Conservation (phyloP, 257 asterid species). For the Capsicum baccatum region DNA sequence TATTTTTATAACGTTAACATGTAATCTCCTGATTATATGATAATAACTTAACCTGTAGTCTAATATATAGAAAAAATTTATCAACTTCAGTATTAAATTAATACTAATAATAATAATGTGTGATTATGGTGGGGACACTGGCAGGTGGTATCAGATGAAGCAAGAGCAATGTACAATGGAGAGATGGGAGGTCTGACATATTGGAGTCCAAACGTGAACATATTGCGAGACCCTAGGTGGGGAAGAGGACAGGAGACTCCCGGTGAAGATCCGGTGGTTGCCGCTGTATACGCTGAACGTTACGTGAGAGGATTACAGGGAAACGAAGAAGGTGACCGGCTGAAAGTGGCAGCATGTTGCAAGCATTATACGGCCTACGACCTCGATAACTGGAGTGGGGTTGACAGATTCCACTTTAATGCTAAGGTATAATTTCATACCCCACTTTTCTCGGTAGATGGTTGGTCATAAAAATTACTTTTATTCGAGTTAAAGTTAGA, state of each 20-base stretch:
- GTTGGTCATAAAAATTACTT: no score
- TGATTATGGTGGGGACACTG: no score
- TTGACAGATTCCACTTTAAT: constrained; percentile 80
- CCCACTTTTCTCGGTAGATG: no score
- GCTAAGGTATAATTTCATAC: constrained; percentile 51
- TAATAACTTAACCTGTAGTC: no score
- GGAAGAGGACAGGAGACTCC: constrained; percentile 95
- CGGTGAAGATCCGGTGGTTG: constrained; percentile 81
- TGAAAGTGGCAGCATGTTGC: constrained; percentile 91
- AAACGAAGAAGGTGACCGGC: constrained; percentile 56
- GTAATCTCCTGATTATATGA: no score
- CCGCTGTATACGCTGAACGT: constrained; percentile 71
- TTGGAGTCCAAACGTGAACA: constrained; percentile 94
- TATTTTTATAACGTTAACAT: no score
- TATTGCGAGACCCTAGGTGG: constrained; percentile 91
- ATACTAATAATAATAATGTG: no score
- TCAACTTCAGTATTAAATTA: no score
- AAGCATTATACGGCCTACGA: constrained; percentile 92
- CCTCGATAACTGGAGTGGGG: constrained; percentile 81
- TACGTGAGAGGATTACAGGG: constrained; percentile 81
- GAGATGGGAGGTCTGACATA: constrained; percentile 80
- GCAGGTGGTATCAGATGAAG: constrained; percentile 89
- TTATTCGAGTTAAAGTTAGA: no score
- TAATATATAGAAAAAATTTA: no score
- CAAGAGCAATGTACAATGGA: constrained; percentile 86